Base-by-base conservation (phyloP, 352 stramenopile genomes). In the Plasmopara viticola region DNA sequence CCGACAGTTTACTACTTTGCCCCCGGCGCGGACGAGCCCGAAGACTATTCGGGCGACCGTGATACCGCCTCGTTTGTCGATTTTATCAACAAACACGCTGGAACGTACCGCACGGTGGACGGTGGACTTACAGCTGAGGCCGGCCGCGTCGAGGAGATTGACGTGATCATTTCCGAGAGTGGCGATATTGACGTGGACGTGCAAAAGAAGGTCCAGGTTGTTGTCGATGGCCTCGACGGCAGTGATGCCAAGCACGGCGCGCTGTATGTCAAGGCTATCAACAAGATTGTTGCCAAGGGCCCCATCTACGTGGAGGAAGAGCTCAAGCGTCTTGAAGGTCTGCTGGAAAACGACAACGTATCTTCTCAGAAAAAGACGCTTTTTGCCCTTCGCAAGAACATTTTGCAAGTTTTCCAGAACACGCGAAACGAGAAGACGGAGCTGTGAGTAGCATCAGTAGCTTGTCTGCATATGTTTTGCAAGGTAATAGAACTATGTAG, bases 1-100 rank as follows among this genome's bases (percentile, higher is more conserved):
- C 90, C 90, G 30, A 96, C 88, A 47, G 76, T 97, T 64, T 95
- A 95, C 70, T 97, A 95, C 72, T 97, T 97, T 51, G 70, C 80
- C 0, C 74, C 75, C 0, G 84, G 72, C 46, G 76, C 80, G 49
- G 72, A 83, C 39, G 86, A 95, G 48, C 70, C 84, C 17, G 79
- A 94, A 58, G 75, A 94, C 66, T 97, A 96, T 68, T 74, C 72
- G 47, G 73, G 72, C 42, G 86, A 77, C 43, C 83, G 87, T 33
- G 83, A 95, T 64, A 84, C 96, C 64, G 59, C 63, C 25, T 87
- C 77, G 53, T 94, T 94, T 52, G 81, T 97, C 6, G 66, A 87
- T 25, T 97, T 96, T 44, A 68, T 97, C 40, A 97, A 97, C 66
- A 78, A 92, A 48, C 86, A 96, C 57, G 86, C 87, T 29, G 84